Evolutionary conservation across 352 stramenopile species (phyloP).

Genomic region (Phytophthora constricta): DNA sequence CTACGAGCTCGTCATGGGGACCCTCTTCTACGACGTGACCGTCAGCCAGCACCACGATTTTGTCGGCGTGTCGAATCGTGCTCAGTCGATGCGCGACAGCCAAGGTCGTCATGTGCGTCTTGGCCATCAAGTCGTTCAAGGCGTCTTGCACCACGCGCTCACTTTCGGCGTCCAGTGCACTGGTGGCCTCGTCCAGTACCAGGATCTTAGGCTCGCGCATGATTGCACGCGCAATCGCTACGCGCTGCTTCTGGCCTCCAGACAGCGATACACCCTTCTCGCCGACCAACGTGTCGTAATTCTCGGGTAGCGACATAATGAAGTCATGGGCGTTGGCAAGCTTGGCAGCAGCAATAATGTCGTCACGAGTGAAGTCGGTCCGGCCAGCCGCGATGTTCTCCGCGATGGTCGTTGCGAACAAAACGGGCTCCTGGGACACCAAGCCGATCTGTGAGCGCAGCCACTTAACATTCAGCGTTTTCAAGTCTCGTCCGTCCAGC

Average conservation of each 20-base stretch:
- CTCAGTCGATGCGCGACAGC: conserved; percentile 92
- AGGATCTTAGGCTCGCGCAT: conserved; percentile 85
- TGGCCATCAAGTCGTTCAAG: conserved; percentile 14
- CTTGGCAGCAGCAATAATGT: conserved; percentile 72
- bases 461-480: not conserved
- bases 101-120: conserved; percentile 70
- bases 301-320: conserved; percentile 82
- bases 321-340: conserved; percentile 40
- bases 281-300: conserved; percentile 76
- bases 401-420: conserved; percentile 80
- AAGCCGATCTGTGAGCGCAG: conserved; percentile 47
- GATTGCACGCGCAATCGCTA: conserved; percentile 52
- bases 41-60: conserved; percentile 17
- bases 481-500: conserved; percentile 72
- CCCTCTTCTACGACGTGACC: not conserved
- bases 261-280: conserved; percentile 40
- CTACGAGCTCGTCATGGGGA: not conserved
- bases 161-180: conserved; percentile 41
- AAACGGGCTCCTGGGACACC: conserved; percentile 76
- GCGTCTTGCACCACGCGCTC: conserved; percentile 31
- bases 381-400: conserved; percentile 81
- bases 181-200: conserved; percentile 65
- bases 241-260: conserved; percentile 45
- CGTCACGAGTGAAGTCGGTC: conserved; percentile 17
- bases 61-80: conserved; percentile 44